Evolutionary conservation across 768 basidiomycete genomes (phyloP).

Genomic region (Mycena sanguinolenta): DNA sequence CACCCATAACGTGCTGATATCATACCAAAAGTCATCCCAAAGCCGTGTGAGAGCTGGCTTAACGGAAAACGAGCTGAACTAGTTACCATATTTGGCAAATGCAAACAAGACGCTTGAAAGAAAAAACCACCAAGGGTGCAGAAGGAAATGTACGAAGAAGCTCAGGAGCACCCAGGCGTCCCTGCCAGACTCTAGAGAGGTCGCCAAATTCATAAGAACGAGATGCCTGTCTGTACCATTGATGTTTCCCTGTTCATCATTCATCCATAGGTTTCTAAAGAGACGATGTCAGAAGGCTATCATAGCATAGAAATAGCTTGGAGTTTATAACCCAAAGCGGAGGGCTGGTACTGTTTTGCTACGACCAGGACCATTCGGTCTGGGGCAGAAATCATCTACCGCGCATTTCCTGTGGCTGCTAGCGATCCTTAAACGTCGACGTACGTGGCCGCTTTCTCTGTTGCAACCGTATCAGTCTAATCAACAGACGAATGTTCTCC

Average conservation of each 20-base stretch:
- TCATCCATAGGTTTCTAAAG: background rate
- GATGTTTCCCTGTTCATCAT: background rate
- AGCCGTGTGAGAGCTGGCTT: background rate
- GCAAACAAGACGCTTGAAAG: background rate
- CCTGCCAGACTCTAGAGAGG: background rate
- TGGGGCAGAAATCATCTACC: too few relatives aligned
- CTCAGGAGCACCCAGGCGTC: slow-evolving; percentile 17
- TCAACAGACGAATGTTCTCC: too few relatives aligned
- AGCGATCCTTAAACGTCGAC: too few relatives aligned
- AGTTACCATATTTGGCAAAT: background rate
- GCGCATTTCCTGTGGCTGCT: too few relatives aligned
- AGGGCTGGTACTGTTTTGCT: too few relatives aligned
- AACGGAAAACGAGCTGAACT: background rate
- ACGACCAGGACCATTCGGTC: too few relatives aligned
- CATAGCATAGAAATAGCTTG: too few relatives aligned
- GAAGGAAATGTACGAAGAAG: background rate
- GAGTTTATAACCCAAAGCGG: too few relatives aligned
- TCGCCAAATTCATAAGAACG: slow-evolving; percentile 1
- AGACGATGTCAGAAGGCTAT: background rate
- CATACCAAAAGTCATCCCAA: slow-evolving; percentile 10
- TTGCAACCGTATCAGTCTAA: too few relatives aligned
- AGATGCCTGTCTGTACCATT: background rate
- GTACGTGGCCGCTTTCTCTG: too few relatives aligned
- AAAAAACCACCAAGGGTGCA: background rate
- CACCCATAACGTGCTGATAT: slow-evolving; percentile 14